Base-by-base conservation (phyloP, 148 eudicot species). In the Silene conica region DNA sequence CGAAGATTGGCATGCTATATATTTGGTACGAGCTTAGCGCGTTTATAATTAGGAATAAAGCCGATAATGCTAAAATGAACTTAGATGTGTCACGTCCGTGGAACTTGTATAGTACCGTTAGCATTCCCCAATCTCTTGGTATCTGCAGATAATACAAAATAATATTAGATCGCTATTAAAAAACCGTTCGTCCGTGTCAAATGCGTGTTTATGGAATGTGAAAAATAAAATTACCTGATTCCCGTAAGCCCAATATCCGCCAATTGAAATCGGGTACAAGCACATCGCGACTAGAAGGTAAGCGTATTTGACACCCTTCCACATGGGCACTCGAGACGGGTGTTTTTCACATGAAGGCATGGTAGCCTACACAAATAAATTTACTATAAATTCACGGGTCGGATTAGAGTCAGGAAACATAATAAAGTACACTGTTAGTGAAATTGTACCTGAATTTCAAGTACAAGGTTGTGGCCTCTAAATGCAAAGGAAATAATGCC, bases 171-270 rank as follows among this genome's bases (percentile, higher is more conserved):
- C n/a, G n/a, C n/a, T n/a, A n/a, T n/a, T n/a, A n/a, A 28, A 34
- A 34, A 34, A 34, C 3, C 41, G 6, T 3, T 34, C 6, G 3
- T 34, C 5, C 0, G 41, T 3, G 41, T 34, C 41, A 5, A 34
- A 34, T 34, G 41, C 3, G n/a, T 7, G 7, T 2, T 34, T 15
- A 7, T 25, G 21, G 5, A 6, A 13, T 1, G 21, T 11, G 54
- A n/a, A n/a, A n/a, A n/a, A 26, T 26, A 26, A 52, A 22, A 38
- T 73, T 86, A 93, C 94, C 96, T 70, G 0, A 23, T 77, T 72
- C 63, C 98, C 98, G 46, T 93, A 93, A 7, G 94, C 92, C 97
- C 97, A 93, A 55, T 87, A 93, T 48, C 98, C 98, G 26, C 87
- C 90, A 46, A 93, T 85, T 8, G 98, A 92, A 45, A 91, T 88